Evolutionary conservation across 2,329 filamentous ascomycete species (phyloP), one percentile per base, ranked within the genome.

Genomic region (Drechslera avenae): DNA sequence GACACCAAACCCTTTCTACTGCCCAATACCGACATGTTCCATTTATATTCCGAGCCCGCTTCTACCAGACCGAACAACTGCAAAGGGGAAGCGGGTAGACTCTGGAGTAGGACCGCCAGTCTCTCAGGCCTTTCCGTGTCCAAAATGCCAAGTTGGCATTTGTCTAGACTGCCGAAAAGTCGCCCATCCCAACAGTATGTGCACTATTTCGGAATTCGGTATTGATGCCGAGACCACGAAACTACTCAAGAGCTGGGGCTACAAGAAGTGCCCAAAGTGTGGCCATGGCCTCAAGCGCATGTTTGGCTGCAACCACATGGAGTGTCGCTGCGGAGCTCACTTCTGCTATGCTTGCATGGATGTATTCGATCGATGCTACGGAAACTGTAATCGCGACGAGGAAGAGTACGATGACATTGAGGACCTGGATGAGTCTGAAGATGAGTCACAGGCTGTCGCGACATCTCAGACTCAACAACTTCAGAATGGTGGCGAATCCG

Each of bases 261-360:
- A 80, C 62, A 82, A 80, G 60, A 69, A 73, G 7, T 83, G 80
- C 46, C 80, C 80, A 0, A 76, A 76, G 46, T 82, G 80, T 52
- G 69, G 73, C 1, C 69, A 76, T n/a, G 79, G 75, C 7, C 64
- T 82, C 13, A 73, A 74, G 54, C 73, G 74, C 45, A 79, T 81
- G 74, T 77, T 60, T 50, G 80, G 80, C 5, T 83, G 80, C 57
- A 62, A 64, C 28, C 77, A 80, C 41, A 76, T 82, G 57, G 63
- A 73, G 44, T 82, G 80, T 49, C 64, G 69, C 12, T 82, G 80
- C 46, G 78, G 79, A 10, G 76, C 77, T 7, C 74, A 80, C 42
- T 82, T 76, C 64, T 83, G 80, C 62, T 83, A 76, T 72, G 56
- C 59, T 6, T 83, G 80, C 46, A 47, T 67, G 30, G 40, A 56